phyloP scores from a whole-genome alignment of 2,329 filamentous ascomycete genomes.

The Boeremia exigua region DNA sequence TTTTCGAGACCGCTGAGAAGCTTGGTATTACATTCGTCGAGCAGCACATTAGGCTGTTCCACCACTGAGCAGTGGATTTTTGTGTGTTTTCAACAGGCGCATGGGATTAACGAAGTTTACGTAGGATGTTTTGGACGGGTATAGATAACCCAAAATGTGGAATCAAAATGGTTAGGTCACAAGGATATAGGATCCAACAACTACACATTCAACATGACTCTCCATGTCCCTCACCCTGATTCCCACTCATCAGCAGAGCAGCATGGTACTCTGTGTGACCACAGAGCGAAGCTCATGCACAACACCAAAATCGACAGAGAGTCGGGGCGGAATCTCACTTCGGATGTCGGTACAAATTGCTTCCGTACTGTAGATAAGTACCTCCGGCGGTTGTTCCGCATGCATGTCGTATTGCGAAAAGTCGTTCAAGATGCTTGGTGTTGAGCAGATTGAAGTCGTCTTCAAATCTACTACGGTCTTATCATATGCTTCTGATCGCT shows the following conservation, averaged over 20 bases:
- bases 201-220: constrained; percentile 14
- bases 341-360: constrained; percentile 1
- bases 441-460: neutral
- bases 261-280: neutral
- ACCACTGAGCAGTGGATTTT: constrained; percentile 68
- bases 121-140: constrained; percentile 13
- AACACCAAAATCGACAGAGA: neutral
- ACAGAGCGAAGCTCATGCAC: neutral
- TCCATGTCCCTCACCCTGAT: neutral
- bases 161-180: constrained; percentile 9
- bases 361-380: constrained; percentile 7
- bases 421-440: neutral
- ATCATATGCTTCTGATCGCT: too few relatives aligned
- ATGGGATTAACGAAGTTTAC: constrained; percentile 17
- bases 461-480: neutral
- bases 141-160: constrained; percentile 11
- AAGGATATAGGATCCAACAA: constrained; percentile 4
- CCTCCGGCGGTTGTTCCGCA: neutral
- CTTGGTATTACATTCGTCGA: constrained; percentile 93
- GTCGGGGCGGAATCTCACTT: neutral
- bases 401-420: neutral
- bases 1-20: constrained; percentile 90
- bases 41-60: constrained; percentile 92
- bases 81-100: constrained; percentile 14
- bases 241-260: neutral